Evolutionary conservation across 1,284 basidiomycete genomes (phyloP), one percentile per base, ranked within the genome.

Genomic region (Ceratobasidium sp.): DNA sequence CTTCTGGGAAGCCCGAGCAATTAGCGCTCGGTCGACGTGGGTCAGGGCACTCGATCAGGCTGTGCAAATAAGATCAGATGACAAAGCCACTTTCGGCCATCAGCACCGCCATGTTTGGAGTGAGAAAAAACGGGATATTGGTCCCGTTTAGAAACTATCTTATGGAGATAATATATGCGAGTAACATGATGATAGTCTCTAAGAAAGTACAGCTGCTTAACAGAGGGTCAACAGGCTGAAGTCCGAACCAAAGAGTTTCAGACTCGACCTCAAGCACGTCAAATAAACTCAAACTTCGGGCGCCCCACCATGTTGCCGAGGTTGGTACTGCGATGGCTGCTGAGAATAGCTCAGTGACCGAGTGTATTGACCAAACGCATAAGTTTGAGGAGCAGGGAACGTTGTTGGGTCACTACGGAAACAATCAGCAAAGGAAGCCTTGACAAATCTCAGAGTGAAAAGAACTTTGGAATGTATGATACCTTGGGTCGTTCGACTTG

Each of bases 401-500:
- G 51, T 56, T 3, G 63, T 13, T 42, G 73, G 51, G 39, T 66
- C 61, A 28, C 73, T 76, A 56, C 13, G 23, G 51, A 23, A 39
- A 42, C 20, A 39, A 23, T 20, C 5, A 15, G 23, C 56, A 28
- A 55, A 20, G 2, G n/a, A n/a, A n/a, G n/a, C n/a, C n/a, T n/a
- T n/a, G n/a, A n/a, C n/a, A n/a, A 49, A 20, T 23, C 23, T 53
- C 26, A 42, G 56, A 40, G 23, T n/a, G n/a, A n/a, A n/a, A 55
- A 5, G 33, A 20, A 20, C 10, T 6, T 7, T 67, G 46, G 20
- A 15, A 61, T 44, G n/a, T n/a, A n/a, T n/a, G n/a, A 12, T 40
- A 66, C 73, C 73, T 76, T 12, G 73, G 73, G 55, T 76, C 73
- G 51, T 76, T 56, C n/a, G 73, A 20, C 73, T 76, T 76, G 49